Base-by-base conservation (phyloP, 805 yeast genomes). In the Starmerella vitae region DNA sequence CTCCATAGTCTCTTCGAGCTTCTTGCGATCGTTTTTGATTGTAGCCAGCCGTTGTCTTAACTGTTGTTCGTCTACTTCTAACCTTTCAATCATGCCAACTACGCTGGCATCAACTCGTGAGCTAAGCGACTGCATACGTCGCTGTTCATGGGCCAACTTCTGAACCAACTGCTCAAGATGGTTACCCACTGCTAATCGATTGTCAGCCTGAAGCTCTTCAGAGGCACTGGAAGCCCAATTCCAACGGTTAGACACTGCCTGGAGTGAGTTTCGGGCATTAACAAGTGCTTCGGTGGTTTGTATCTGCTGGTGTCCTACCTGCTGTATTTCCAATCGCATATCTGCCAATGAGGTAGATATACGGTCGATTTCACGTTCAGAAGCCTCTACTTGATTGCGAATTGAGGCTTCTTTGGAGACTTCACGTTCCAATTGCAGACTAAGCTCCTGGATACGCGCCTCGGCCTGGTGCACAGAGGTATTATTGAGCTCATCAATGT, bases 1-100 rank as follows among this genome's bases (percentile, higher is more conserved):
- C 6, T 67, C 69, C 32, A 91, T 78, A 0, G 97, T 86, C 47
- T 82, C 86, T 50, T 79, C 86, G 49, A 91, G 86, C 64, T 88
- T 88, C 9, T 74, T 61, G 55, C 84, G 83, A 66, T 79, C 84
- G 56, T 85, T 94, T n/a, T 36, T 34, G 34, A 50, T 44, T 6
- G 42, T 44, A 1, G 22, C 34, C 18, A 46, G 34, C 4, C 41
- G 36, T 17, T 26, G 42, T 9, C 43, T 37, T 6, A 49, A 42
- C 41, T 37, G 44, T 8, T 18, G 36, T 34, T 49, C 52, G 13
- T 46, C 43, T 7, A 35, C 30, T 30, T 49, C 52, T 7, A 48
- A 38, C 14, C 42, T 18, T 22, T 49, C 48, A 13, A 49, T 40
- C 48, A 39, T 42, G 25, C 39, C 32, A 30, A 49, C 37, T 4